Percentiles rank a stretch among this genome's conserved stretches.
Evolutionary conservation across 805 yeast genomes (phyloP).

Genomic region (Starmerella stigmatis): DNA sequence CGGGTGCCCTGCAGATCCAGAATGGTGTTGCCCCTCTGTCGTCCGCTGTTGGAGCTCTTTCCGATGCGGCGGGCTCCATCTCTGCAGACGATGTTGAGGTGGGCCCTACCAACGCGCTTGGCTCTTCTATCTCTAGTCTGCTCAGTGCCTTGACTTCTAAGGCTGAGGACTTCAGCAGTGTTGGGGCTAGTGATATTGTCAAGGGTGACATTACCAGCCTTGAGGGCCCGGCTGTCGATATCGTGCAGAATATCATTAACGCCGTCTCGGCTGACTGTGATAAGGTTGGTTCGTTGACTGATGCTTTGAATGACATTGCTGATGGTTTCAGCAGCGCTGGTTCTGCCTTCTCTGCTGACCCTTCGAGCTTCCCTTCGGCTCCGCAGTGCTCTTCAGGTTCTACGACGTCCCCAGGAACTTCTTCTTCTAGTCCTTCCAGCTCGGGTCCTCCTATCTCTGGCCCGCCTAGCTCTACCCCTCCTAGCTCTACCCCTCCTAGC

Average conservation of each 20-base stretch:
- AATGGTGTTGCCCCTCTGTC: slow-evolving; percentile 13
- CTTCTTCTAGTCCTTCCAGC: too few relatives aligned
- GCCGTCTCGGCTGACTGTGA: slow-evolving; percentile 9
- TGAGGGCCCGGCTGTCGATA: slow-evolving; percentile 18
- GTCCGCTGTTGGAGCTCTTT: slow-evolving; percentile 15
- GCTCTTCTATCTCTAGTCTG: slow-evolving; percentile 16
- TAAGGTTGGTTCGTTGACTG: slow-evolving; percentile 1
- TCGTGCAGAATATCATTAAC: slow-evolving; percentile 17
- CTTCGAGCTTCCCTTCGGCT: slow-evolving; percentile 3
- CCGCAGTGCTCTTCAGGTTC: not conserved
- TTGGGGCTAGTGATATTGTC: slow-evolving; percentile 22
- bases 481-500: not conserved
- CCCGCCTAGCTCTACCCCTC: not conserved
- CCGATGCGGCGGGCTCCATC: slow-evolving; percentile 7
- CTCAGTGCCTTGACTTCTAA: slow-evolving; percentile 21
- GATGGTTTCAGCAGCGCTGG: slow-evolving; percentile 3
- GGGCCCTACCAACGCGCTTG: slow-evolving; percentile 12
- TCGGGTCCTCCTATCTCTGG: not conserved
- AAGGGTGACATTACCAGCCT: slow-evolving; percentile 16
- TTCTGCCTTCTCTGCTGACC: slow-evolving; percentile 11
- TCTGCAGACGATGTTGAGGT: slow-evolving; percentile 14
- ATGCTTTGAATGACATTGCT: slow-evolving; percentile 5
- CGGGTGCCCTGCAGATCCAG: slow-evolving; percentile 26
- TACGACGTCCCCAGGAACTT: not conserved
- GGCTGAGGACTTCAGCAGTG: slow-evolving; percentile 23